phyloP scores from a whole-genome alignment of 2,329 filamentous ascomycete genomes.

The Diaporthe citri region DNA sequence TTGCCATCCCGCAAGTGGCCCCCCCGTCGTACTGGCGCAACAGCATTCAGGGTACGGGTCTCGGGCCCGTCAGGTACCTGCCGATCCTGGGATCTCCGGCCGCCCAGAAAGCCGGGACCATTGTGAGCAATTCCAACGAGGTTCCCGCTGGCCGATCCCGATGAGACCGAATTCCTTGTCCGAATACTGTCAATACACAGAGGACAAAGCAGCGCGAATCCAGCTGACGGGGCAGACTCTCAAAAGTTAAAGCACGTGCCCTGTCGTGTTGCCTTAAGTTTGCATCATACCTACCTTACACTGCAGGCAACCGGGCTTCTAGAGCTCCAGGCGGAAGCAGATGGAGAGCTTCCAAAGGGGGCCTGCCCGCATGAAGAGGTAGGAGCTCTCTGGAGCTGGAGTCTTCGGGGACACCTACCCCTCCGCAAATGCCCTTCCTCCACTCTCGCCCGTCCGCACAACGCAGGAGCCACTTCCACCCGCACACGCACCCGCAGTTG shows the following conservation, averaged over 20 bases:
- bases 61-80: conserved; percentile 26
- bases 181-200: background rate
- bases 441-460: background rate
- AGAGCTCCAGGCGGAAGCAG: background rate
- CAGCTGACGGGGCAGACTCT: background rate
- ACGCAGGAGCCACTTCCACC: conserved; percentile 25
- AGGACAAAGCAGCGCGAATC: background rate
- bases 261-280: background rate
- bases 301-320: conserved; percentile 2
- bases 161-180: background rate
- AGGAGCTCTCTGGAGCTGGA: background rate
- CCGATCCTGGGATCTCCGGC: conserved; percentile 28
- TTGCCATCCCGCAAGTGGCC: background rate
- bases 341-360: background rate
- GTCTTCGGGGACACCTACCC: background rate
- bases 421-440: background rate
- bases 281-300: conserved; percentile 7
- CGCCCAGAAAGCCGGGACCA: conserved; percentile 10
- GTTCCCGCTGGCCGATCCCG: background rate
- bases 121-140: background rate
- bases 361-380: background rate
- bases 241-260: background rate
- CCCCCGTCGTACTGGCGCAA: background rate
- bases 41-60: conserved; percentile 4
- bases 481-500: background rate